These are phyloP conservation scores for Pleurotus citrinopileatus DNA, from an alignment of 768 basidiomycete species.

Conservation along the genomic window DNA sequence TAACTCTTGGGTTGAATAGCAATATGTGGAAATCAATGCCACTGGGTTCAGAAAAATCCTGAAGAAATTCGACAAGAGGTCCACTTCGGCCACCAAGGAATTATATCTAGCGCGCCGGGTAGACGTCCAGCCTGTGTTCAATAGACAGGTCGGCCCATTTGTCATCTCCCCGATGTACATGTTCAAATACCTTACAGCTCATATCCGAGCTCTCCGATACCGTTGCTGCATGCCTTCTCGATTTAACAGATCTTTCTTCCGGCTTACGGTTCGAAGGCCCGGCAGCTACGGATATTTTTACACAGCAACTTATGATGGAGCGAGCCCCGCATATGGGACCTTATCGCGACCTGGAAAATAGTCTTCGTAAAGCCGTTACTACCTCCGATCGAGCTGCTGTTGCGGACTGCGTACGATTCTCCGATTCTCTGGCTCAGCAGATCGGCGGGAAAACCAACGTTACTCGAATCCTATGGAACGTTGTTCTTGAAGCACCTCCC, in stretches of 20 bases:
- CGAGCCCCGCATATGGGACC: conserved; percentile 63
- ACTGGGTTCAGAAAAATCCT: conserved; percentile 96
- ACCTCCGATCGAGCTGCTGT: conserved; percentile 58
- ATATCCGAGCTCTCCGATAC: conserved; percentile 95
- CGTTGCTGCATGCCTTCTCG: conserved; percentile 78
- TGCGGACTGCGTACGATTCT: conserved; percentile 66
- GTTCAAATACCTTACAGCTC: conserved; percentile 48
- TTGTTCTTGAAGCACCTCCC: conserved; percentile 75
- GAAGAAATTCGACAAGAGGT: conserved; percentile 98
- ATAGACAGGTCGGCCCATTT: conserved; percentile 69
- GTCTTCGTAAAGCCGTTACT: conserved; percentile 75
- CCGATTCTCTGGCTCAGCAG: conserved; percentile 62
- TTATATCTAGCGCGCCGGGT: conserved; percentile 95
- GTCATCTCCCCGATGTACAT: conserved; percentile 7
- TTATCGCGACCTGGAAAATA: conserved; percentile 86
- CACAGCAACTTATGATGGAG: conserved; percentile 68
- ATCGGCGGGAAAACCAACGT: conserved; percentile 64
- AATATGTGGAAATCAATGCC: conserved; percentile 97
- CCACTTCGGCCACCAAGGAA: conserved; percentile 93
- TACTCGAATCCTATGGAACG: conserved; percentile 93
- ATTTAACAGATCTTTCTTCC: conserved; percentile 72
- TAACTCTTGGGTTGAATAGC: conserved; percentile 43
- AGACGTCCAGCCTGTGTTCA: conserved; percentile 98
- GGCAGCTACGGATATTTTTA: conserved; percentile 72
- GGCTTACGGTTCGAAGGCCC: conserved; percentile 78